Percentiles rank a stretch among this genome's conserved stretches.
Evolutionary conservation across 345 rosid genomes (phyloP).

Genomic region (Arabidopsis suecica): DNA sequence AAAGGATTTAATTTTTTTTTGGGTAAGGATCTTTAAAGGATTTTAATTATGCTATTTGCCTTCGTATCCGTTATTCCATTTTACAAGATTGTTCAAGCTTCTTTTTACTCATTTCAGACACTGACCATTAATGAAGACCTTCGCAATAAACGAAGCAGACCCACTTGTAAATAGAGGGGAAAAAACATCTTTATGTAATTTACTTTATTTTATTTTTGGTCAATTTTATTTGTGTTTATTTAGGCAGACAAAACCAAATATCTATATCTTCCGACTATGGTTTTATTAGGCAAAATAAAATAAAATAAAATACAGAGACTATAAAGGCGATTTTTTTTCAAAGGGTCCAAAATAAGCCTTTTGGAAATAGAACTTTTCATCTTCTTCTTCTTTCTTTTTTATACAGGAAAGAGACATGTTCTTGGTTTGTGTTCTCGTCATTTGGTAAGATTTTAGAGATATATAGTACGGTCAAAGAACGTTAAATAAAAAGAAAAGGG

Average conservation of each 20-base stretch:
- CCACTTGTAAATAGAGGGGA: background rate
- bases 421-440: slow-evolving; percentile 24
- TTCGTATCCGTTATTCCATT: no score
- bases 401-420: slow-evolving; percentile 17
- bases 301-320: background rate
- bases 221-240: slow-evolving; percentile 13
- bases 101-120: background rate
- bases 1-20: no score
- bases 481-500: no score
- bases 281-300: slow-evolving; percentile 1
- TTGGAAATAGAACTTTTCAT: slow-evolving; percentile 16
- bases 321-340: background rate
- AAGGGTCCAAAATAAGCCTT: slow-evolving; percentile 40
- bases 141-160: slow-evolving; percentile 26
- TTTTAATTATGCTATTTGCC: no score
- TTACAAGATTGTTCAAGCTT: slow-evolving; percentile 14
- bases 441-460: background rate
- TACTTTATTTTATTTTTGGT: background rate
- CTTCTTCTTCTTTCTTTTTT: background rate
- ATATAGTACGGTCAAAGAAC: background rate
- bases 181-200: background rate
- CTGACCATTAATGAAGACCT: slow-evolving; percentile 9
- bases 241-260: slow-evolving; percentile 36
- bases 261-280: slow-evolving; percentile 29
- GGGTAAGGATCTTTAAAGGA: no score